Evolutionary conservation across 1,284 basidiomycete genomes (phyloP), one percentile per base, ranked within the genome.

Genomic region (Cyathus pygmaeus): DNA sequence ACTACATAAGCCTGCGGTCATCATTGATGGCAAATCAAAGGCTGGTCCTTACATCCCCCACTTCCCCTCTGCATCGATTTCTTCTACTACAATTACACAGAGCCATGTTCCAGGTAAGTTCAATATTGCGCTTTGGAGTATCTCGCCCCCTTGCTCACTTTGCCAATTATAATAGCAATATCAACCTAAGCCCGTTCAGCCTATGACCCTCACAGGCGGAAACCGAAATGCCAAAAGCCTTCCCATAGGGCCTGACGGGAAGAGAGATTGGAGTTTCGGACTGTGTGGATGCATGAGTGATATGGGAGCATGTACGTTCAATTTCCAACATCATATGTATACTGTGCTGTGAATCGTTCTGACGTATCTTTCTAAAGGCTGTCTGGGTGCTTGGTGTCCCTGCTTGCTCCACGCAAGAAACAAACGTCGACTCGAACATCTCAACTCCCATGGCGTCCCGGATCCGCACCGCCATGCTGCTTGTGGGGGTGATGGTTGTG

Each of bases 191-290:
- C 55, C 61, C 11, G 69, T 61, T 13, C 60, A 58, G 44, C 62
- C 65, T 4, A 72, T 72, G 69, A 58, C 64, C 39, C 30, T 57
- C 26, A 64, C 56, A 29, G 67, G 68, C 26, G 71, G 77, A 3
- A 73, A 78, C 68, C 68, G 71, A 44, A 82, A 81, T 60, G 75
- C 70, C 1, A 67, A 70, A 50, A 74, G 76, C 63, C 64, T 77
- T 26, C 76, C 76, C 26, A 29, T 73, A 29, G 71, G 76, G 58
- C 44, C 59, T 27, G 65, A 75, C 19, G 80, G 79, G 7, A 69
- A 72, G 57, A 76, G 83, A 41, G 78, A 76, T 23, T 84, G 82
- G 83, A 82, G 79, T 56, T 56, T 75, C 61, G 78, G 76, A 3
- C 58, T 82, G 29, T 76, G 65, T 53, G 71, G 69, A 46, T 83